These are phyloP conservation scores for Saccharomyces hybrid DNA, from an alignment of 1,139 yeast species.

Conservation along the genomic window DNA sequence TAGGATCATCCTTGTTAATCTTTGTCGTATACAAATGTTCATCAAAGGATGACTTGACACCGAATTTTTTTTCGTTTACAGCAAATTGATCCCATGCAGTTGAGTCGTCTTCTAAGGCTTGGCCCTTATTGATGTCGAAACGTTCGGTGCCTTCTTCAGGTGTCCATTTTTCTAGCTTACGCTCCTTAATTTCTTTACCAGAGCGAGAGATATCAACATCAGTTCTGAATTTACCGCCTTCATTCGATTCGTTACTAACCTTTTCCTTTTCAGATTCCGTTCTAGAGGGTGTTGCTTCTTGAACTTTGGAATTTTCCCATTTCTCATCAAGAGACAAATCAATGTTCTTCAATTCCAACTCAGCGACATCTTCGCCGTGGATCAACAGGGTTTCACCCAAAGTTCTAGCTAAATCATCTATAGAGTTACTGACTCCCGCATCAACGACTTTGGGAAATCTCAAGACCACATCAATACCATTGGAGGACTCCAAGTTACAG, in stretches of 20 bases:
- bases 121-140: constrained; percentile 25
- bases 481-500: constrained; percentile 37
- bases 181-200: constrained; percentile 41
- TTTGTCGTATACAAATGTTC: constrained; percentile 86
- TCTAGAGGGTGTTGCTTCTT: constrained; percentile 9
- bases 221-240: constrained; percentile 49
- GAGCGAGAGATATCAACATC: constrained; percentile 70
- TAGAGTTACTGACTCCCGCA: constrained; percentile 33
- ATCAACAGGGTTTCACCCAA: constrained; percentile 45
- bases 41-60: constrained; percentile 78
- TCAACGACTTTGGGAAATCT: constrained; percentile 42
- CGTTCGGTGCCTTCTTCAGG: constrained; percentile 48
- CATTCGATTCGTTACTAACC: constrained; percentile 7
- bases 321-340: constrained; percentile 25
- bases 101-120: constrained; percentile 41
- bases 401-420: constrained; percentile 32
- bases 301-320: constrained; percentile 15
- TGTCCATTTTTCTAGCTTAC: constrained; percentile 80
- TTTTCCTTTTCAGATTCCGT: constrained; percentile 6
- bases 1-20: constrained; percentile 68
- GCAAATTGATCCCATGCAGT: constrained; percentile 86
- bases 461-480: constrained; percentile 45
- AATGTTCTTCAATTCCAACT: constrained; percentile 38
- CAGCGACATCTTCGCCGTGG: constrained; percentile 55
- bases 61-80: constrained; percentile 80